Percentiles rank a stretch among this genome's conserved stretches.
These are phyloP conservation scores for Penicillium verrucosum DNA, from an alignment of 2,329 filamentous ascomycete species.

Conservation along the genomic window DNA sequence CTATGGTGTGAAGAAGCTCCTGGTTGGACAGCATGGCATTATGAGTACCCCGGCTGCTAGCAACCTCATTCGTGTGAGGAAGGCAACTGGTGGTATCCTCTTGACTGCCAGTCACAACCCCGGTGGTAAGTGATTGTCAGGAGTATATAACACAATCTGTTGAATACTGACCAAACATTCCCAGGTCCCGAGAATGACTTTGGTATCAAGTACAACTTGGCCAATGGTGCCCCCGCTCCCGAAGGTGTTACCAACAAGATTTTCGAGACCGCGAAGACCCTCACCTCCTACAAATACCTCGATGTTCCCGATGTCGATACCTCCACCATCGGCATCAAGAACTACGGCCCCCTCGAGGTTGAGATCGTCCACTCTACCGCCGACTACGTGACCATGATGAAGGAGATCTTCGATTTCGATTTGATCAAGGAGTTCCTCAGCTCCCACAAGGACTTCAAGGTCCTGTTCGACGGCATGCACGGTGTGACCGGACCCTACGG, in stretches of 20 bases:
- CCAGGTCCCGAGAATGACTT: conserved; percentile 89
- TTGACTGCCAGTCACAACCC: conserved; percentile 98
- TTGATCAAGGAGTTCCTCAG: conserved; percentile 92
- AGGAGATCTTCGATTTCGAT: conserved; percentile 97
- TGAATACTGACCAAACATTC: not conserved
- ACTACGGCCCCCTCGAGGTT: conserved; percentile 82
- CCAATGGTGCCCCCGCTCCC: conserved; percentile 92
- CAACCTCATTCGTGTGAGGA: conserved; percentile 89
- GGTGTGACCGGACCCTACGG: conserved; percentile 96
- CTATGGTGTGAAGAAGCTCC: conserved; percentile 97
- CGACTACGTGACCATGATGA: conserved; percentile 93
- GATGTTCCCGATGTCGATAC: conserved; percentile 86
- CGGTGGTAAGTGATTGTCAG: conserved; percentile 66
- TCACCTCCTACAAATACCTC: conserved; percentile 88
- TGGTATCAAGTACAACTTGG: conserved; percentile 99
- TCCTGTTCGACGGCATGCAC: conserved; percentile 90
- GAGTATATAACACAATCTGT: not conserved
- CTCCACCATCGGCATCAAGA: conserved; percentile 74
- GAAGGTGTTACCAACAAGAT: conserved; percentile 99
- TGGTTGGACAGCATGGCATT: conserved; percentile 95
- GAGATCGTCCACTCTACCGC: conserved; percentile 91
- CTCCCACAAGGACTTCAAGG: conserved; percentile 85
- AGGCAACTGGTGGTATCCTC: conserved; percentile 93
- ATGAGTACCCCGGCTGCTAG: conserved; percentile 94
- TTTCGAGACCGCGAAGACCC: conserved; percentile 82